Evolutionary conservation across 2,329 filamentous ascomycete species (phyloP), one percentile per base, ranked within the genome.

Genomic region (Ceratocystis huliohia): DNA sequence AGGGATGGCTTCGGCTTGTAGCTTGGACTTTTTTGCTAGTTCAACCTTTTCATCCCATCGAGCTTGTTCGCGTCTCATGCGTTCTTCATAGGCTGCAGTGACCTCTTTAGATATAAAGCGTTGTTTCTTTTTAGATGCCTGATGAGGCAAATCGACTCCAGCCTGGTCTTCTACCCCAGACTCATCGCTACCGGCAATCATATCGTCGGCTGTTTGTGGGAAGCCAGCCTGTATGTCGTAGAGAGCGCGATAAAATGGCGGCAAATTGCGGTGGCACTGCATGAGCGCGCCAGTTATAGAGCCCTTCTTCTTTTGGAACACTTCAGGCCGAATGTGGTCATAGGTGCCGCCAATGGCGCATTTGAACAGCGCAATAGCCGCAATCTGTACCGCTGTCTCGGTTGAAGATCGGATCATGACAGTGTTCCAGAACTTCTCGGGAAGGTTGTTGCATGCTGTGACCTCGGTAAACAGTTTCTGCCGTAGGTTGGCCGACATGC

Each of bases 11-110:
- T 78, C 70, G 82, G 76, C 67, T 77, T 79, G 66, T 6, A 57
- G 44, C 28, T 41, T 37, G 20, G 66, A 68, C 6, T 41, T 28
- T 28, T 68, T 65, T 15, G 64, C 70, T 74, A 72, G 37, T 77
- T 76, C 30, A 85, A 83, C 68, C 76, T 73, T 64, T 4, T 83
- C 79, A 71, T 86, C 82, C 66, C 82, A 78, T 66, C 78, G 74
- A 3, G 80, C 73, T 65, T 84, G 81, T n/a, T 76, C 74, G 65
- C 77, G 76, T 63, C 86, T 85, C 65, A 75, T 78, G 62, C 82
- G 78, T 70, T 87, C 82, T 41, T 84, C 76, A 50, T 81, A 76
- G 53, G 81, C 77, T 0, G 81, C 80, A 46, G 78, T 74, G 64
- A 78, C 76, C 71, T 86, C 78, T 46, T 80, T 77, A 8, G 79